phyloP scores from a whole-genome alignment of 164 flowering plant species.

The Vitis riparia region DNA sequence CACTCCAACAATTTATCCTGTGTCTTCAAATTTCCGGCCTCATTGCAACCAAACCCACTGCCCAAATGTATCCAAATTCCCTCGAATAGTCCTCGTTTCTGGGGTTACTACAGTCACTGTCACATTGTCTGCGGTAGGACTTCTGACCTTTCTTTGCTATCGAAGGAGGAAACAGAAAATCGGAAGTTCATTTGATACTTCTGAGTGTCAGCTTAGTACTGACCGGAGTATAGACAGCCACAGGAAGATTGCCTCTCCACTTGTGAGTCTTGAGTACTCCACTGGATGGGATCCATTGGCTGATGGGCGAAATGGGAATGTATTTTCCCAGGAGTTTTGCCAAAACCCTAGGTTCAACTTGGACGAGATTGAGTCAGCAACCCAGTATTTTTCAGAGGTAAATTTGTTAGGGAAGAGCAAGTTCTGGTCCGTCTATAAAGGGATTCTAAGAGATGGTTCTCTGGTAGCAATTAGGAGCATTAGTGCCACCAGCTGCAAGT shows the following conservation, averaged over 20 bases:
- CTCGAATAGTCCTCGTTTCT: conserved; percentile 29
- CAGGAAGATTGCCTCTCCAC: conserved; percentile 45
- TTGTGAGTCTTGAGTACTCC: conserved; percentile 44
- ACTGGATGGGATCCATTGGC: conserved; percentile 49
- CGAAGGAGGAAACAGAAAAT: conserved; percentile 55
- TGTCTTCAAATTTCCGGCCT: conserved; percentile 18
- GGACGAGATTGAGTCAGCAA: conserved; percentile 71
- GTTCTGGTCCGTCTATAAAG: conserved; percentile 57
- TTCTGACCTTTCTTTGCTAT: conserved; percentile 22
- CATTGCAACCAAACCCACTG: conserved; percentile 41
- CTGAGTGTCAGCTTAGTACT: conserved; percentile 34
- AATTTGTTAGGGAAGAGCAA: conserved; percentile 50
- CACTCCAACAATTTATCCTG: conserved; percentile 14
- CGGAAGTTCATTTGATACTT: conserved; percentile 26
- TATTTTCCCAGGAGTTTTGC: conserved; percentile 18
- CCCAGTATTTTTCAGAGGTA: conserved; percentile 53
- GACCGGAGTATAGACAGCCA: conserved; percentile 37
- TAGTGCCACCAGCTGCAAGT: conserved; percentile 49
- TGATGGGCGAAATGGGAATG: conserved; percentile 25
- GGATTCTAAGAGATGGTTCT: conserved; percentile 52
- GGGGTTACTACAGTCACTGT: conserved; percentile 27
- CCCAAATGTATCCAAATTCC: conserved; percentile 34
- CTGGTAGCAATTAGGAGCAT: conserved; percentile 54
- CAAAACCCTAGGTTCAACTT: conserved; percentile 40
- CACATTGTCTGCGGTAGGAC: conserved; percentile 19